Evolutionary conservation across 2,329 filamentous ascomycete genomes (phyloP).

Genomic region (Pseudogymnoascus sp.): DNA sequence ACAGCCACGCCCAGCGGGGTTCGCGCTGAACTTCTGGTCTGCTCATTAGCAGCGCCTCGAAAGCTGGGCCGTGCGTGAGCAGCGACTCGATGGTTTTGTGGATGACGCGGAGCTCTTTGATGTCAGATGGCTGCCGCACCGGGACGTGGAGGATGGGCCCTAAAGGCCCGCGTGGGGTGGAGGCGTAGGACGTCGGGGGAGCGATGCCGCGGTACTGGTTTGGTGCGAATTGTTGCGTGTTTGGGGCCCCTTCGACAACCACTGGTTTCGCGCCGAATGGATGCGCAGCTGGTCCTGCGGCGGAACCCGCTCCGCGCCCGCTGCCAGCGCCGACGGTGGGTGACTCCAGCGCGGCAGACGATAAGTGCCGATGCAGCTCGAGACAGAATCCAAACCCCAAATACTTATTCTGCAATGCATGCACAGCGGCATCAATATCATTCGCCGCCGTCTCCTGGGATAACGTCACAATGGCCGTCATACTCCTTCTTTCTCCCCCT

Average conservation of each 20-base stretch:
- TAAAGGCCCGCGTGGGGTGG: slow-evolving; percentile 25
- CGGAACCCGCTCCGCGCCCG: slow-evolving; percentile 22
- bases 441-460: slow-evolving; percentile 73
- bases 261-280: slow-evolving; percentile 73
- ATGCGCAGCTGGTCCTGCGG: slow-evolving; percentile 42
- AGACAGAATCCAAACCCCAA: slow-evolving; percentile 79
- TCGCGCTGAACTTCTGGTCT: slow-evolving; percentile 74
- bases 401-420: slow-evolving; percentile 72
- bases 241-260: slow-evolving; percentile 36
- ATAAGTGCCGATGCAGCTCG: slow-evolving; percentile 72
- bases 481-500: slow-evolving; percentile 55
- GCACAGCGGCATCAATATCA: slow-evolving; percentile 76
- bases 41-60: slow-evolving; percentile 88
- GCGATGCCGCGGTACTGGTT: slow-evolving; percentile 60
- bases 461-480: slow-evolving; percentile 72
- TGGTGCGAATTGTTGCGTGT: slow-evolving; percentile 32
- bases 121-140: slow-evolving; percentile 67
- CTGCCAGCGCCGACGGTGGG: slow-evolving; percentile 24
- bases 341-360: slow-evolving; percentile 60
- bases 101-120: slow-evolving; percentile 73
- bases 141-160: slow-evolving; percentile 56
- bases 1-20: slow-evolving; percentile 91
- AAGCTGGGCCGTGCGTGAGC: slow-evolving; percentile 72
- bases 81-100: slow-evolving; percentile 81
- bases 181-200: slow-evolving; percentile 65